phyloP scores from a whole-genome alignment of 805 yeast genomes.

The Myxozyma vanderwaltii region DNA sequence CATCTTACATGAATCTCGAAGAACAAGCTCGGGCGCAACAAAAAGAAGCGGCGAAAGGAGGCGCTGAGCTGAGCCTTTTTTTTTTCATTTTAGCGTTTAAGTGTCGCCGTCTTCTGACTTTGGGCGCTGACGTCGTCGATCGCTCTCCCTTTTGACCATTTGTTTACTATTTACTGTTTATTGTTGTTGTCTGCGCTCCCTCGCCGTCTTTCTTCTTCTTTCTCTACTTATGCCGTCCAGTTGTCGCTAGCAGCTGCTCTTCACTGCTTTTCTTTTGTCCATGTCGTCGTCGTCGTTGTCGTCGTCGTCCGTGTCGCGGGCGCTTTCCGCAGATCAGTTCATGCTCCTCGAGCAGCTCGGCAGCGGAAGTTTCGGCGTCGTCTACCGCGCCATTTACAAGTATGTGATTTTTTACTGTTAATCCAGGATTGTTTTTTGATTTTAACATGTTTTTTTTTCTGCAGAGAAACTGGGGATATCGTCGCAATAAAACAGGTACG shows the following conservation, averaged over 20 bases:
- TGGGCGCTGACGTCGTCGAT: not conserved
- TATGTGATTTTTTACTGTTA: conserved; percentile 21
- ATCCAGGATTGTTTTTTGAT: not conserved
- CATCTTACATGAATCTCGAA: too few relatives aligned
- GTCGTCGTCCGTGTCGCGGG: not conserved
- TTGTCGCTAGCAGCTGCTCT: not conserved
- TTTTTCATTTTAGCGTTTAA: not conserved
- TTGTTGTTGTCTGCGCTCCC: too few relatives aligned
- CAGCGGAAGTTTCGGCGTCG: conserved; percentile 78
- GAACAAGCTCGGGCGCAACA: too few relatives aligned
- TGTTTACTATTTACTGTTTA: too few relatives aligned
- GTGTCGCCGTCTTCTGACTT: not conserved
- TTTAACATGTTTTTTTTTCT: conserved; percentile 1
- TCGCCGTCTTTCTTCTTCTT: not conserved
- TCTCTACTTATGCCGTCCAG: not conserved
- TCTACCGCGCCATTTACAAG: conserved; percentile 61
- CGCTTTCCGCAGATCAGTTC: conserved; percentile 49
- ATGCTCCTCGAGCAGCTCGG: conserved; percentile 61
- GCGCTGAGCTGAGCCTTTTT: too few relatives aligned
- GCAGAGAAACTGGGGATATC: conserved; percentile 39
- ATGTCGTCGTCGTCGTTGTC: conserved; percentile 8
- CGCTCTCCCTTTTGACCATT: not conserved
- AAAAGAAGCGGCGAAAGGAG: too few relatives aligned
- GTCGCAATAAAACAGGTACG: conserved; percentile 43
- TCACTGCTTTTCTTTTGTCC: not conserved